Evolutionary conservation across 805 yeast genomes (phyloP), one percentile per base, ranked within the genome.

Genomic region (Kodamaea kaohsiungensis): DNA sequence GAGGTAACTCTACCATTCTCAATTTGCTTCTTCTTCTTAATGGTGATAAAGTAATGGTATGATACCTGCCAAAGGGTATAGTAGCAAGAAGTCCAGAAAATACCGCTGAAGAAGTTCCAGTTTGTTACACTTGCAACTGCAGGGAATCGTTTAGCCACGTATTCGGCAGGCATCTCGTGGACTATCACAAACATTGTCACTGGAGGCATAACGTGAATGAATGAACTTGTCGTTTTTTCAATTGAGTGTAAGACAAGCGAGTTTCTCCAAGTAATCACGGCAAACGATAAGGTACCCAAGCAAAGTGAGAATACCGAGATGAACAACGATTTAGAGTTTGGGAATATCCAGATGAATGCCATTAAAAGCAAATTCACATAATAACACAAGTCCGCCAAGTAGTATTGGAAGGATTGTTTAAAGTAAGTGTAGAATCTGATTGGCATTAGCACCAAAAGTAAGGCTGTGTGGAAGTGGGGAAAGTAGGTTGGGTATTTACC

Each of bases 241-340:
- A 93, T 81, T 10, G 93, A 86, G 66, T 93, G 99, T 48, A 93
- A 76, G 7, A 93, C 98, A 53, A 93, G 76, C 6, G 97, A 91
- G 68, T 93, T 93, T 61, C 96, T 79, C 99, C 98, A 93, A 0
- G 97, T 89, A 45, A 93, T 85, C 18, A 93, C 97, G 0, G 98
- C 98, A 81, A 90, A 92, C 5, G 96, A 82, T 53, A 93, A 72
- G 0, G 98, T 90, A 1, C 98, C 99, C 73, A 88, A 85, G 0
- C 95, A 81, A 56, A 93, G 83, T 8, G 97, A 88, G 70, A 89
- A 92, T 59, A 96, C 91, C 2, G 93, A 81, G 13, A 89, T 83
- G 71, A 88, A 93, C 19, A 93, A 75, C 60, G 85, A 81, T 40
- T 78, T 77, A 1, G 96, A 89, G 35, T 77, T 64, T 0, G 99